phyloP scores from a whole-genome alignment of 2,329 filamentous ascomycete genomes.

The Hymenotorrendiella dingleyae region DNA sequence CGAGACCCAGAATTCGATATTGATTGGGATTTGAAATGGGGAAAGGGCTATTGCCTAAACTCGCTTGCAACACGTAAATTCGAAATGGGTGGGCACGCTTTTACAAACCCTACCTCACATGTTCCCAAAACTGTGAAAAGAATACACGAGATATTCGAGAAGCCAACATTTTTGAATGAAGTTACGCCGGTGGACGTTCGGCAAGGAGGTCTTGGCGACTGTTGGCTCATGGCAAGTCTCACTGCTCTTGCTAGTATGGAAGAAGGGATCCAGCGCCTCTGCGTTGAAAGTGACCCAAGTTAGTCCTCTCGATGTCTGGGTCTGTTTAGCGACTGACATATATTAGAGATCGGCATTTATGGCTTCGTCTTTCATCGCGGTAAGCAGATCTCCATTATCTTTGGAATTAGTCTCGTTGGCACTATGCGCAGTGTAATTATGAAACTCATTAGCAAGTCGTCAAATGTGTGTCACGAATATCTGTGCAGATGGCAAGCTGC shows the following conservation, averaged over 20 bases:
- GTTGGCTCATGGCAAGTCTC: constrained; percentile 78
- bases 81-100: constrained; percentile 41
- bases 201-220: constrained; percentile 74
- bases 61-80: constrained; percentile 31
- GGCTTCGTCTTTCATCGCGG: constrained; percentile 78
- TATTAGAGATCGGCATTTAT: constrained; percentile 79
- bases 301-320: too few species aligned
- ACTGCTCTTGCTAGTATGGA: constrained; percentile 71
- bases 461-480: too few species aligned
- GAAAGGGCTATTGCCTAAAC: constrained; percentile 31
- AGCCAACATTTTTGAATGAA: constrained; percentile 70
- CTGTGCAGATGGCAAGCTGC: too few species aligned
- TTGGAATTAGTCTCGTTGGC: neutral
- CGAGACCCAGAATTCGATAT: constrained; percentile 73
- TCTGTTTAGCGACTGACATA: too few species aligned
- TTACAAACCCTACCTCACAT: constrained; percentile 41
- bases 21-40: constrained; percentile 48
- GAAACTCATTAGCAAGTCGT: too few species aligned
- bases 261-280: constrained; percentile 64
- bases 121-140: constrained; percentile 73
- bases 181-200: constrained; percentile 73
- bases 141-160: constrained; percentile 70
- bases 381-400: constrained; percentile 3
- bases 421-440: too few species aligned
- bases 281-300: constrained; percentile 67